A percentile compares a stretch with the other conserved stretches of the same genome.
Evolutionary conservation across 768 basidiomycete species (phyloP).

Genomic region (Amanita muscaria): DNA sequence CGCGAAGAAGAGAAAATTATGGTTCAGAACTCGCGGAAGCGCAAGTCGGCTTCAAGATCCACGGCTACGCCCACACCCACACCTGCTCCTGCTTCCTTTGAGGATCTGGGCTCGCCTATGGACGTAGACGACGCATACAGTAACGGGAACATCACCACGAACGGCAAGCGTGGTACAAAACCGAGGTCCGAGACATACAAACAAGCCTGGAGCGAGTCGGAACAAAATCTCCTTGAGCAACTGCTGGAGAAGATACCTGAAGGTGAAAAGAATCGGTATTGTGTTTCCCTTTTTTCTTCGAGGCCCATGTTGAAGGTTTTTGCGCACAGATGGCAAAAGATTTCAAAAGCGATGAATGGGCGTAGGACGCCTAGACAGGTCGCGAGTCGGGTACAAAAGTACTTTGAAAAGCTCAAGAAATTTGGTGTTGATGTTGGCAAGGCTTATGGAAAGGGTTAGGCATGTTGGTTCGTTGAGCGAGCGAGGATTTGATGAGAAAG

Average conservation of each 20-base stretch:
- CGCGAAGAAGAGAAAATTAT: background rate
- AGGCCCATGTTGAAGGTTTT: conserved; percentile 3
- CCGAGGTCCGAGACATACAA: conserved; percentile 73
- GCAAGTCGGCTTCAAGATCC: background rate
- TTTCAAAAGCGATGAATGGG: conserved; percentile 75
- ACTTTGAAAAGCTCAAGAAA: conserved; percentile 74
- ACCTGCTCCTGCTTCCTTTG: conserved; percentile 1
- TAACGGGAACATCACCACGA: background rate
- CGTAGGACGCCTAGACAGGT: conserved; percentile 73
- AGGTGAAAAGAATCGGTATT: conserved; percentile 65
- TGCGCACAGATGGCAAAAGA: conserved; percentile 61
- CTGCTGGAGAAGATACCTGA: conserved; percentile 70
- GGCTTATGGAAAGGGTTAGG: background rate
- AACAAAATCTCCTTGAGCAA: conserved; percentile 70
- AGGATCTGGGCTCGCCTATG: conserved; percentile 3
- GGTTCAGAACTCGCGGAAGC: background rate
- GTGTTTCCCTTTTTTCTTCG: conserved; percentile 7
- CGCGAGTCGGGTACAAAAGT: conserved; percentile 85
- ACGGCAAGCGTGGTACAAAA: conserved; percentile 19
- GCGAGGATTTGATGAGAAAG: too few species aligned
- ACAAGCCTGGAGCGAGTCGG: conserved; percentile 66
- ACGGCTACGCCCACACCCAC: background rate
- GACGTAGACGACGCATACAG: background rate
- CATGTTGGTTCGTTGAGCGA: too few species aligned
- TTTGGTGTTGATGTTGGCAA: conserved; percentile 42